A percentile compares a stretch with the other conserved stretches of the same genome.
These are phyloP conservation scores for Deuterostichococcus epilithicus DNA, from an alignment of 139 green algal species.

Conservation along the genomic window DNA sequence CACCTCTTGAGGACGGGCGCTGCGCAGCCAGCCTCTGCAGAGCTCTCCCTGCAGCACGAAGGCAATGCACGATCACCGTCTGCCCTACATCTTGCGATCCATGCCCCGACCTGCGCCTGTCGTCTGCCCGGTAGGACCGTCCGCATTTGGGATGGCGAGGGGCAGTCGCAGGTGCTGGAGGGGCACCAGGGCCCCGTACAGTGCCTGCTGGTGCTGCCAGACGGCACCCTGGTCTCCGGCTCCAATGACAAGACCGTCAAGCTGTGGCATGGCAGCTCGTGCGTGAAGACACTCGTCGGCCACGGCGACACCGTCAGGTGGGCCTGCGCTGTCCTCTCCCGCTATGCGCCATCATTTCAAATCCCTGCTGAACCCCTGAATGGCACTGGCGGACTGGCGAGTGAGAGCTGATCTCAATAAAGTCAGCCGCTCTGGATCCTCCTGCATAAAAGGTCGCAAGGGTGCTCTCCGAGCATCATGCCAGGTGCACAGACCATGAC, in stretches of 20 bases:
- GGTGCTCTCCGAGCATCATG: no score
- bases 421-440: no score
- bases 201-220: slow-evolving; percentile 59
- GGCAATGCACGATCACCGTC: no score
- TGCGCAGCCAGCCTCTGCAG: neutral
- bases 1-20: neutral
- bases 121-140: slow-evolving; percentile 62
- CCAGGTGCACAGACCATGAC: no score
- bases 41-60: no score
- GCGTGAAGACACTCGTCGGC: slow-evolving; percentile 55
- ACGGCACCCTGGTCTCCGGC: slow-evolving; percentile 71
- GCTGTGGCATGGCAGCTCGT: slow-evolving; percentile 44
- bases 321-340: slow-evolving; percentile 6
- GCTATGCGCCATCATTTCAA: no score
- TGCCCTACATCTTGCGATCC: no score
- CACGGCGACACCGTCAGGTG: slow-evolving; percentile 84
- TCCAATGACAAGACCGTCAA: slow-evolving; percentile 66
- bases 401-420: no score
- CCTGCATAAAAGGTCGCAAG: no score
- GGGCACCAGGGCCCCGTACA: slow-evolving; percentile 81
- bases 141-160: slow-evolving; percentile 61
- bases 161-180: slow-evolving; percentile 41
- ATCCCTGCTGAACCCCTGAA: no score
- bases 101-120: no score
- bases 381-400: no score